phyloP scores from a whole-genome alignment of 2,329 filamentous ascomycete species.

The Neopestalotiopsis rosae region DNA sequence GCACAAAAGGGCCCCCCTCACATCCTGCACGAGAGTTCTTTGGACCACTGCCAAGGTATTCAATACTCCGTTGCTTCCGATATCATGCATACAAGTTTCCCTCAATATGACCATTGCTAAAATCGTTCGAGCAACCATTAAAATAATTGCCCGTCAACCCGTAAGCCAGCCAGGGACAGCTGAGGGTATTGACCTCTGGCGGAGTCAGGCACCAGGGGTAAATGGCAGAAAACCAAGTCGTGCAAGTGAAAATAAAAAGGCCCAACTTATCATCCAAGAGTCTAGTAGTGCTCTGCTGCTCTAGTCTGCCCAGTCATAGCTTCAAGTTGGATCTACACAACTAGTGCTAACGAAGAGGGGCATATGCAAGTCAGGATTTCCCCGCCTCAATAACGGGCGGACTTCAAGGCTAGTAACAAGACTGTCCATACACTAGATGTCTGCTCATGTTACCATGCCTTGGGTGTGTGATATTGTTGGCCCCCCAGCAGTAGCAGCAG shows the following conservation, averaged over 20 bases:
- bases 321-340: not conserved
- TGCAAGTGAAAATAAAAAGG: not conserved
- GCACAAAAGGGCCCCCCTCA: not conserved
- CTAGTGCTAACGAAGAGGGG: conserved; percentile 5
- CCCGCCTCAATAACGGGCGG: not conserved
- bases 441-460: not conserved
- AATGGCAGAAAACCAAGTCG: not conserved
- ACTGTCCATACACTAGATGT: not conserved
- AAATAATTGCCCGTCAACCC: not conserved
- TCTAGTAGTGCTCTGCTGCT: too few species aligned
- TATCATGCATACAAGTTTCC: not conserved
- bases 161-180: conserved; percentile 3
- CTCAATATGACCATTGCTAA: not conserved
- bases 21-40: not conserved
- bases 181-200: not conserved
- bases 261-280: too few species aligned
- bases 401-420: not conserved
- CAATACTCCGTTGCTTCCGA: not conserved
- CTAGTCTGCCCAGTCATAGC: not conserved
- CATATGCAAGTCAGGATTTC: conserved; percentile 2
- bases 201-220: conserved; percentile 12
- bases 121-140: not conserved
- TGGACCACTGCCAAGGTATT: not conserved
- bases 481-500: not conserved
- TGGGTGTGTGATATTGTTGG: not conserved